A percentile compares a stretch with the other conserved stretches of the same genome.
Evolutionary conservation across 1,284 basidiomycete genomes (phyloP).

Genomic region (Ustilago sp.): DNA sequence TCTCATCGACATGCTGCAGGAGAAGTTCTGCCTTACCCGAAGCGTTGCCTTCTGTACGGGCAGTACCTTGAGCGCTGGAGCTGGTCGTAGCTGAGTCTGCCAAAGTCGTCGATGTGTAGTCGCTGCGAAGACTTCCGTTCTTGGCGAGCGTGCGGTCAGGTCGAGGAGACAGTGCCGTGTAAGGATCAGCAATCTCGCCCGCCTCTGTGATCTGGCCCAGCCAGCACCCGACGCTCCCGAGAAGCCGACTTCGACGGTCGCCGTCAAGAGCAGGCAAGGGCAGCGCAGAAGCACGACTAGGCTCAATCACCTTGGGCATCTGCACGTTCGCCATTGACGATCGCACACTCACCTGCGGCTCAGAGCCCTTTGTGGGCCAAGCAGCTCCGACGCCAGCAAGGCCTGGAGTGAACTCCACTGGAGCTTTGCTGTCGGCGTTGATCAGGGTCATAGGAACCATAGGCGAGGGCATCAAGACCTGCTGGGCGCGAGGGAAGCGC

Average conservation of each 20-base stretch:
- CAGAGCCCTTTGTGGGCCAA: slow-evolving; percentile 28
- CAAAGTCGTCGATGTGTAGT: slow-evolving; percentile 36
- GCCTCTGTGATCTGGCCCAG: slow-evolving; percentile 34
- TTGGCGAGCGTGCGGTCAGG: slow-evolving; percentile 37
- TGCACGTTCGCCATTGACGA: slow-evolving; percentile 9
- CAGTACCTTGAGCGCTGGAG: slow-evolving; percentile 25
- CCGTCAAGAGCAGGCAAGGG: slow-evolving; percentile 31
- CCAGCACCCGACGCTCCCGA: slow-evolving; percentile 42
- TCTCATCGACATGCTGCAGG: slow-evolving; percentile 25
- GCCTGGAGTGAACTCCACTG: slow-evolving; percentile 37
- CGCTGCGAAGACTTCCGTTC: slow-evolving; percentile 44
- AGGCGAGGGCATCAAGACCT: slow-evolving; percentile 12
- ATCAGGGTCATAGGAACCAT: slow-evolving; percentile 12
- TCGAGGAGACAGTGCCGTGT: slow-evolving; percentile 34
- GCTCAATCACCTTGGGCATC: slow-evolving; percentile 33
- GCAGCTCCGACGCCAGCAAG: slow-evolving; percentile 44
- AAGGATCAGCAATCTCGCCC: slow-evolving; percentile 34
- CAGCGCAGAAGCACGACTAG: slow-evolving; percentile 25
- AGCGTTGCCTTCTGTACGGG: slow-evolving; percentile 3
- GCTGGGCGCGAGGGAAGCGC: slow-evolving; percentile 13
- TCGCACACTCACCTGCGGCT: slow-evolving; percentile 4
- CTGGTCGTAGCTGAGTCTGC: slow-evolving; percentile 24
- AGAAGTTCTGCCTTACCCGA: slow-evolving; percentile 26
- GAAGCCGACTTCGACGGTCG: slow-evolving; percentile 23
- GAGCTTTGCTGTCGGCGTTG: slow-evolving; percentile 1